A percentile compares a stretch with the other conserved stretches of the same genome.
phyloP scores from a whole-genome alignment of 164 flowering plant genomes.

The Akebia trifoliata region DNA sequence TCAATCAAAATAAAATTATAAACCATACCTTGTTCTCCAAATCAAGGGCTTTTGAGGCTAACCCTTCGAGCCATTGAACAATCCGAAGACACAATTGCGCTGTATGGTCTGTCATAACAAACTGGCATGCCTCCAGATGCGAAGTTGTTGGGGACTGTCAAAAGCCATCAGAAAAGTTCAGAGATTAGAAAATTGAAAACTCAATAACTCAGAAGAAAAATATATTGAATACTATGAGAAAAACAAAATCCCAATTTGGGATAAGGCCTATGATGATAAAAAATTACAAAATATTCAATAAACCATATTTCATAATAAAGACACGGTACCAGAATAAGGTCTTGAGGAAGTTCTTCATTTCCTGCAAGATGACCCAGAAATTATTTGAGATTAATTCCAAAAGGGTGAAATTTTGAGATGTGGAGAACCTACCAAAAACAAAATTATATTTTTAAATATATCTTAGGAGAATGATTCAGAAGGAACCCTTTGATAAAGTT shows the following conservation, averaged over 20 bases:
- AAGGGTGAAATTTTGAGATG: background rate
- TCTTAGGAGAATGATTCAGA: background rate
- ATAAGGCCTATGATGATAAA: background rate
- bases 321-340: conserved; percentile 51
- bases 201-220: background rate
- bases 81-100: conserved; percentile 93
- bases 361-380: conserved; percentile 44
- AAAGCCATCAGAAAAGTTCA: conserved; percentile 4
- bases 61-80: conserved; percentile 95
- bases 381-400: conserved; percentile 4
- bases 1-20: background rate
- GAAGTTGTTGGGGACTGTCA: conserved; percentile 85
- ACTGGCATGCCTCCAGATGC: conserved; percentile 86
- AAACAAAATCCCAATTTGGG: no score
- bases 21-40: conserved; percentile 73
- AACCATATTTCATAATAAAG: conserved; percentile 1
- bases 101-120: conserved; percentile 69
- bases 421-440: background rate
- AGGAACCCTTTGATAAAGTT: no score
- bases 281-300: background rate
- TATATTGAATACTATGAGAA: background rate
- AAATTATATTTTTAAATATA: background rate
- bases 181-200: background rate
- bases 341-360: conserved; percentile 73
- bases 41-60: conserved; percentile 91